Evolutionary conservation across 2,329 filamentous ascomycete species (phyloP).

Genomic region (Aspergillus ochraceus): DNA sequence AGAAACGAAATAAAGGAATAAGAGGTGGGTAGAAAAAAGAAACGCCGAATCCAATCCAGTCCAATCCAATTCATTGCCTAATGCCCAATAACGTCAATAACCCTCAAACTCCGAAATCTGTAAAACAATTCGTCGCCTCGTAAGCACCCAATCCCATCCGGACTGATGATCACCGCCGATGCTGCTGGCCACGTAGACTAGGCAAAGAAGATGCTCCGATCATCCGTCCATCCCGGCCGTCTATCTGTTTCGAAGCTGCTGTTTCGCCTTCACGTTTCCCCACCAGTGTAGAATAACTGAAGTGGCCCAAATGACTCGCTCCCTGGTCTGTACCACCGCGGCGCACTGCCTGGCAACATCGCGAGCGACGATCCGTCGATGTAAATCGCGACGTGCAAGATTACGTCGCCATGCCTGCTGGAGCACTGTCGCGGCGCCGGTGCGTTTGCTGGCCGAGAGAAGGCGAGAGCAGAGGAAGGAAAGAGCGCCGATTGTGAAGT

Average conservation of each 20-base stretch:
- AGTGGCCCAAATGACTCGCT: conserved; percentile 43
- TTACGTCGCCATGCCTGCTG: conserved; percentile 53
- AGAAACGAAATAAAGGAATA: background rate
- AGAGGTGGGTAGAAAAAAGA: background rate
- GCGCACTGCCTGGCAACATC: conserved; percentile 43
- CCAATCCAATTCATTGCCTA: background rate
- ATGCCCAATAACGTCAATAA: background rate
- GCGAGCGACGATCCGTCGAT: conserved; percentile 23
- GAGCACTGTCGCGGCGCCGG: conserved; percentile 54
- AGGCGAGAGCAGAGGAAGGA: conserved; percentile 62
- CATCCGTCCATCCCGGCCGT: background rate
- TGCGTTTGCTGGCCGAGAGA: conserved; percentile 50
- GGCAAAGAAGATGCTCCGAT: background rate
- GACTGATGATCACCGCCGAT: background rate
- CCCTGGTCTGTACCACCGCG: conserved; percentile 46
- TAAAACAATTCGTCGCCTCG: background rate
- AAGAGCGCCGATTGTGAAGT: conserved; percentile 58
- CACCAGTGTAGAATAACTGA: conserved; percentile 36
- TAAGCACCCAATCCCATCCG: background rate
- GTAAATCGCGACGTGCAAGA: conserved; percentile 16
- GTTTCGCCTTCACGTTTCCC: conserved; percentile 24
- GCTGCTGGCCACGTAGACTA: conserved; percentile 1
- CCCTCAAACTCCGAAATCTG: background rate
- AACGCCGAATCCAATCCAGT: background rate
- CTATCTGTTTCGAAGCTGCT: conserved; percentile 9